Percentiles rank a stretch among this genome's conserved stretches.
phyloP scores from a whole-genome alignment of 1,139 yeast species.

The Geotrichum carabidarum region DNA sequence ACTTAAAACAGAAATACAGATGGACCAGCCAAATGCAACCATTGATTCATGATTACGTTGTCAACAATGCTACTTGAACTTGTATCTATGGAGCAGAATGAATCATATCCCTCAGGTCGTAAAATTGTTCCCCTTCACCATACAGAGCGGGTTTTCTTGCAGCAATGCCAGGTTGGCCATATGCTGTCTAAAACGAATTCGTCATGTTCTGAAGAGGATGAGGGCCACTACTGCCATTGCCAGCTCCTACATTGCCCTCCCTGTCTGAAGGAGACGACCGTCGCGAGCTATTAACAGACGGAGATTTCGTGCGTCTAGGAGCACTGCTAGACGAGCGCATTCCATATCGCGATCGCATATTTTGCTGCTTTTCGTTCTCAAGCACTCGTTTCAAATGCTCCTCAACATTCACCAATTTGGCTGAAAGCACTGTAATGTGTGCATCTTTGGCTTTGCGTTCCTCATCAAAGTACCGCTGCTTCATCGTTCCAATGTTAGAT shows the following conservation, averaged over 20 bases:
- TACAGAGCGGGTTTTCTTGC: not conserved
- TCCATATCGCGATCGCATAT: conserved; percentile 33
- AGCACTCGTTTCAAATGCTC: conserved; percentile 36
- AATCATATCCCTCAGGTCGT: too few relatives aligned
- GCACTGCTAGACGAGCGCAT: conserved; percentile 31
- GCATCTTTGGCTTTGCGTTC: conserved; percentile 33
- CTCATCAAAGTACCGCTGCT: conserved; percentile 30
- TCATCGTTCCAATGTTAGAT: conserved; percentile 28
- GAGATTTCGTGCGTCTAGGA: conserved; percentile 31
- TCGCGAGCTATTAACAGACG: conserved; percentile 21
- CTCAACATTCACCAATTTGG: conserved; percentile 31
- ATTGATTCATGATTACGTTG: too few relatives aligned
- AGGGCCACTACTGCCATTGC: conserved; percentile 8
- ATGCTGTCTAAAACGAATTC: conserved; percentile 4
- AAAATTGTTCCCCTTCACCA: not conserved
- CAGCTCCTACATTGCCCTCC: conserved; percentile 4
- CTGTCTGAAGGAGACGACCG: conserved; percentile 12
- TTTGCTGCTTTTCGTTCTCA: conserved; percentile 32
- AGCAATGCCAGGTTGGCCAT: not conserved
- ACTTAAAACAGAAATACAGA: not conserved
- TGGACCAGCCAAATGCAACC: too few relatives aligned
- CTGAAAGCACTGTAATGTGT: conserved; percentile 31
- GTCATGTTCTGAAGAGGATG: conserved; percentile 18
- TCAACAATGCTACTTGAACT: not conserved
- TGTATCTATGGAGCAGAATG: too few relatives aligned